Evolutionary conservation across 2,329 filamentous ascomycete genomes (phyloP).

Genomic region (Monosporascus cannonballus): DNA sequence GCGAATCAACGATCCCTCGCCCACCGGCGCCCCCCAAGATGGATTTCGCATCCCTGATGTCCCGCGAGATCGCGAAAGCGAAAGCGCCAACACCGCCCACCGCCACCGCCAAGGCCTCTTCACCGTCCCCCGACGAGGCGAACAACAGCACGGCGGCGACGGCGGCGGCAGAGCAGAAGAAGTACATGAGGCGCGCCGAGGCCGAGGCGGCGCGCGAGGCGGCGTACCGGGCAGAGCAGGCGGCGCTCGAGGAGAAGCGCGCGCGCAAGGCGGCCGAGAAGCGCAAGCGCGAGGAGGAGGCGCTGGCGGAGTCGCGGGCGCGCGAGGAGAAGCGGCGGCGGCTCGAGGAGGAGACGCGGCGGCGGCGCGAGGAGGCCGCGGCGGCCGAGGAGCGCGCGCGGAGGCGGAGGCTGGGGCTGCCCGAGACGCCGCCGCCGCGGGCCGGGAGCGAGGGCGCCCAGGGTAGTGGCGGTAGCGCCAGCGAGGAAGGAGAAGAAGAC

Average conservation of each 20-base stretch:
- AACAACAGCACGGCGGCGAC: not conserved
- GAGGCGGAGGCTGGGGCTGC: constrained; percentile 72
- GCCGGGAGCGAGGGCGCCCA: constrained; percentile 33
- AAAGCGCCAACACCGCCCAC: constrained; percentile 38
- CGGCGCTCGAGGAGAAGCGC: constrained; percentile 64
- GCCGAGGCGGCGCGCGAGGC: constrained; percentile 75
- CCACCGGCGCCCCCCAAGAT: constrained; percentile 42
- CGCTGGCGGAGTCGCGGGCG: constrained; percentile 58
- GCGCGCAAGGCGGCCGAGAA: constrained; percentile 67
- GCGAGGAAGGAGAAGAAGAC: constrained; percentile 46
- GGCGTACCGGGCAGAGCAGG: constrained; percentile 77
- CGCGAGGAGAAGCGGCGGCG: constrained; percentile 77
- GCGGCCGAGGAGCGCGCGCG: constrained; percentile 65
- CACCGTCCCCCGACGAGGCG: too few species aligned
- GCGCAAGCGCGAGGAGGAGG: constrained; percentile 84
- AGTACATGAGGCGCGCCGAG: constrained; percentile 82
- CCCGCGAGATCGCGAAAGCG: constrained; percentile 81
- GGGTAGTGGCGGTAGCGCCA: constrained; percentile 40
- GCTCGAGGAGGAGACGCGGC: constrained; percentile 74
- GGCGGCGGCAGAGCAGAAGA: constrained; percentile 41
- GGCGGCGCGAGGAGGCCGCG: constrained; percentile 64
- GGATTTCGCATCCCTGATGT: constrained; percentile 95
- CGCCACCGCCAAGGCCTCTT: constrained; percentile 9
- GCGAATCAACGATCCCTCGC: not conserved
- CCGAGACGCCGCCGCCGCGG: constrained; percentile 52